Evolutionary conservation across 2,329 filamentous ascomycete species (phyloP).

Genomic region (Aspergillus sp.): DNA sequence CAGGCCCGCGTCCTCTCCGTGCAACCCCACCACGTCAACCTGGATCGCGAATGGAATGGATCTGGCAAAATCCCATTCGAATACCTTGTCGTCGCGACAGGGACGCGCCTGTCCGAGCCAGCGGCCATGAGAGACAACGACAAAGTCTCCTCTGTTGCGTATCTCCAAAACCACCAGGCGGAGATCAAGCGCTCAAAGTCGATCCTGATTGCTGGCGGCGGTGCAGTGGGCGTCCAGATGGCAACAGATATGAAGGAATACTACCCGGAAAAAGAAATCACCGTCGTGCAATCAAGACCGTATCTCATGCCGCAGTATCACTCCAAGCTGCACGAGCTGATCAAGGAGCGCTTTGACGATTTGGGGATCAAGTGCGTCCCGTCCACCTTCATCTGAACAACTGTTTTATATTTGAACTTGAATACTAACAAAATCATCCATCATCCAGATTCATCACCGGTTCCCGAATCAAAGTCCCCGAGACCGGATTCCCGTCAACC

Average conservation of each 20-base stretch:
- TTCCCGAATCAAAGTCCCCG: constrained; percentile 28
- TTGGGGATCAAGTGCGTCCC: constrained; percentile 26
- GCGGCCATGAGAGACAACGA: constrained; percentile 35
- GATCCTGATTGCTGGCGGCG: constrained; percentile 46
- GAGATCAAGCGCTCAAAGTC: constrained; percentile 29
- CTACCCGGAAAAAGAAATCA: constrained; percentile 49
- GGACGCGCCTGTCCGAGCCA: constrained; percentile 33
- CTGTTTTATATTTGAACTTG: neutral
- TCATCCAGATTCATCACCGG: constrained; percentile 27
- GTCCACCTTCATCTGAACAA: too few relatives aligned
- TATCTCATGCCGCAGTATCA: constrained; percentile 38
- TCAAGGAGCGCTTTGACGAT: constrained; percentile 34
- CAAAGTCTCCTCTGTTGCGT: constrained; percentile 32
- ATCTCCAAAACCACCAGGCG: constrained; percentile 33
- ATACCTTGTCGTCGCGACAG: constrained; percentile 35
- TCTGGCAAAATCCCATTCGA: constrained; percentile 32
- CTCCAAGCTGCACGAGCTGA: constrained; percentile 27
- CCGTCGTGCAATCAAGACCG: constrained; percentile 48
- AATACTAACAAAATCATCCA: neutral
- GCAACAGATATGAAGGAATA: constrained; percentile 51
- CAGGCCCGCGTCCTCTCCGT: constrained; percentile 34
- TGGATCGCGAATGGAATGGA: constrained; percentile 37
- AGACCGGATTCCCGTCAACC: constrained; percentile 26
- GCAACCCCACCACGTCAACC: constrained; percentile 25
- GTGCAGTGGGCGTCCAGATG: constrained; percentile 53